Evolutionary conservation across 805 yeast species (phyloP), one percentile per base, ranked within the genome.

Genomic region (Pichia phayaonensis): DNA sequence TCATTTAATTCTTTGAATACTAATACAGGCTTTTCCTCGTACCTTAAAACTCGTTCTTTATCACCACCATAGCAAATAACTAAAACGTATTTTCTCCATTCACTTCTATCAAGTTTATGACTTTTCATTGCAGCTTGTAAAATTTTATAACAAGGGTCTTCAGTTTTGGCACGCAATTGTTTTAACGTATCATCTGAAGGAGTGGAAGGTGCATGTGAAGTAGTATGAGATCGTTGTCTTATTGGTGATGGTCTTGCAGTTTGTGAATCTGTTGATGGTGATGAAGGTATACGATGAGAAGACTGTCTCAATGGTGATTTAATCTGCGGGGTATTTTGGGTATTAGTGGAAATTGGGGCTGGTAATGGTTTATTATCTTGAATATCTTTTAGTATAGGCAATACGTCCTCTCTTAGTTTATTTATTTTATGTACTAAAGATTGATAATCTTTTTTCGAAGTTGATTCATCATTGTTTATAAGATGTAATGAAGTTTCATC

Each of bases 21-120:
- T 38, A 78, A 72, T 8, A 92, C 95, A 0, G 99, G 99, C 64
- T 81, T 86, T 61, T 92, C 99, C 26, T 88, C 87, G 55, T 86
- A 72, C 39, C 85, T 87, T 44, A 94, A 67, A 11, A 90, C 80
- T 27, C 97, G 72, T 62, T 92, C 97, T 60, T 85, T 85, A 63
- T 90, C 96, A 23, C 94, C 96, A 21, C 94, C 96, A 62, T 88
- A 90, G 62, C 95, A 86, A 16, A 92, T 86, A 18, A 90, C 90
- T 47, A 92, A 70, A 2, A 90, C 96, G 63, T 90, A 92, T 60
- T 88, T 85, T 47, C 86, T 76, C 90, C 96, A 86, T 61, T 89
- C 96, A 47, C 80, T 83, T 31, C 80, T 78, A 44, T 80, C 81
- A 45, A 92, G 74, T 52, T 82, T 83, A 68, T 90, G 95, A 54